Base-by-base conservation (phyloP, 208 protist genomes). In the Strigomonas culicis region DNA sequence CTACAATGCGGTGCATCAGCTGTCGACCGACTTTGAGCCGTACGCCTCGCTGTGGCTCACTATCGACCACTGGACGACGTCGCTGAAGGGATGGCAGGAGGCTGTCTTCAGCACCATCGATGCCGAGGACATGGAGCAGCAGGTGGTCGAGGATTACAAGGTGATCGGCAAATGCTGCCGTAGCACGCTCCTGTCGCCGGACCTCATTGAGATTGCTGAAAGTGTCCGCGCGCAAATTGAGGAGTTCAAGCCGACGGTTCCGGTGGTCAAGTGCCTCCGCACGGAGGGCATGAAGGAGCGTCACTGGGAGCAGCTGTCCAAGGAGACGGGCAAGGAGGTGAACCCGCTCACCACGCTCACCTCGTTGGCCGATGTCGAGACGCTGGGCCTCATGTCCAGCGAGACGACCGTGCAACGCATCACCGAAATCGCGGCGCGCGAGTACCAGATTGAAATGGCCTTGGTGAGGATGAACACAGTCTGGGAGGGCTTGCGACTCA, bases 211-310 rank as follows among this genome's bases (percentile, higher is more conserved):
- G 44, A 97, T 99, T 47, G 95, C 96, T 7, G 72, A 93, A 60
- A 76, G 76, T 30, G 92, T 96, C 8, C 79, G 84, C 56, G 70
- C 67, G 1, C 84, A 97, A 69, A 95, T 99, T 30, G 93, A 98
- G 49, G 91, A 97, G 61, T 99, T 99, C 72, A 87, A 88, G 27
- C 97, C 97, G 0, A 66, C 98, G 50, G 77, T 99, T 41, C 98
- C 98, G 24, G 93, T 98, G 21, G 68, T 99, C 34, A 93, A 90
- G 58, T 96, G 85, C 41, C 79, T 99, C 34, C 86, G 98, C 53
- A 98, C 96, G 59, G 92, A 95, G 13, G 97, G 97, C 21, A 97
- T 99, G 88, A 84, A 97, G 66, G 94, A 98, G 21, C 83, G 98
- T 15, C 98, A 99, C 79, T 99, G 97, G 97, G 78, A 86, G 8